Percentiles rank a stretch among this genome's conserved stretches.
These are phyloP conservation scores for Colletotrichum falcatum DNA, from an alignment of 2,329 filamentous ascomycete species.

Conservation along the genomic window DNA sequence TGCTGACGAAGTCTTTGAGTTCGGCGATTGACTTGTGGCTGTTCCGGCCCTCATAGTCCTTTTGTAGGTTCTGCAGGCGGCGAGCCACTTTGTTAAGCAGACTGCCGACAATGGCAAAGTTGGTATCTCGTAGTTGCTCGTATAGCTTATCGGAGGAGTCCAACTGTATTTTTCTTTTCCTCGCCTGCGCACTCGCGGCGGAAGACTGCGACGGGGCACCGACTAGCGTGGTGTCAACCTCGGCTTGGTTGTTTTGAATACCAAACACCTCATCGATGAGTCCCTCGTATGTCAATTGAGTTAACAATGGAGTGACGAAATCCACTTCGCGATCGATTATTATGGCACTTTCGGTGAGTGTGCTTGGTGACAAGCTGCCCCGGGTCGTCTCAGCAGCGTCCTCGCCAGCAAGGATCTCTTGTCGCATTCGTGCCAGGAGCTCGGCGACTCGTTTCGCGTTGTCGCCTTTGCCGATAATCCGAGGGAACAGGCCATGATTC, in stretches of 20 bases:
- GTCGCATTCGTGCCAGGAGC: conserved; percentile 88
- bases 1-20: conserved; percentile 93
- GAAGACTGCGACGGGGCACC: conserved; percentile 76
- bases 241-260: conserved; percentile 91
- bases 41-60: conserved; percentile 89
- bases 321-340: conserved; percentile 97
- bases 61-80: conserved; percentile 83
- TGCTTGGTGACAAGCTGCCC: conserved; percentile 84
- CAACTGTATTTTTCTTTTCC: conserved; percentile 88
- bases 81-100: conserved; percentile 91
- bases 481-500: conserved; percentile 91
- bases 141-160: conserved; percentile 93
- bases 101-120: conserved; percentile 93
- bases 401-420: conserved; percentile 86
- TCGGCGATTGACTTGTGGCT: conserved; percentile 87
- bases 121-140: conserved; percentile 87
- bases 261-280: conserved; percentile 93
- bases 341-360: conserved; percentile 88
- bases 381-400: conserved; percentile 69
- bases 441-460: conserved; percentile 91
- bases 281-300: conserved; percentile 96
- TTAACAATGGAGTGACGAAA: conserved; percentile 90
- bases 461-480: conserved; percentile 95
- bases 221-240: conserved; percentile 90
- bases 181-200: conserved; percentile 65